These are phyloP conservation scores for Magnaporthiopsis rhizophila DNA, from an alignment of 2,329 filamentous ascomycete species.

Conservation along the genomic window DNA sequence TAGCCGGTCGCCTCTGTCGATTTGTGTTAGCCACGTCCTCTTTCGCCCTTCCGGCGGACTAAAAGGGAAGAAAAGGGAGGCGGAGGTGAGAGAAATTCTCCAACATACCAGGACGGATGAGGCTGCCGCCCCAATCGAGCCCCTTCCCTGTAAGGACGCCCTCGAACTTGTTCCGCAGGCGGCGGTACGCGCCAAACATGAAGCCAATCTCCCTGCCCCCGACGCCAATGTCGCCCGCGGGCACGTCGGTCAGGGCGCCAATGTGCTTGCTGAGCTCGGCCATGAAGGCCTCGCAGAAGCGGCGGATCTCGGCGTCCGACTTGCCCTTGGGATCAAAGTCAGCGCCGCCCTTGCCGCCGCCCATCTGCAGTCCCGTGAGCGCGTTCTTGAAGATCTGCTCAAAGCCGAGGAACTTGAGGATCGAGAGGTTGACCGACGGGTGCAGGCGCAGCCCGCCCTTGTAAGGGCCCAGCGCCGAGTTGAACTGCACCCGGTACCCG, in stretches of 20 bases:
- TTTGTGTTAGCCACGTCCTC: neutral
- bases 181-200: conserved; percentile 91
- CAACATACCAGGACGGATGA: conserved; percentile 67
- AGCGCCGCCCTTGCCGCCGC: conserved; percentile 93
- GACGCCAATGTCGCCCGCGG: conserved; percentile 94
- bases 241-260: conserved; percentile 90
- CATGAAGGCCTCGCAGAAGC: conserved; percentile 97
- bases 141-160: conserved; percentile 96
- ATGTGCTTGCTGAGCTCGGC: conserved; percentile 92
- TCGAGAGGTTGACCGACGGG: conserved; percentile 73
- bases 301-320: conserved; percentile 92
- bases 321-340: conserved; percentile 99
- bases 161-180: conserved; percentile 83
- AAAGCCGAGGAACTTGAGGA: conserved; percentile 95
- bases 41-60: neutral
- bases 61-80: too few relatives aligned
- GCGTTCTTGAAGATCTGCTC: conserved; percentile 99
- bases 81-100: too few relatives aligned
- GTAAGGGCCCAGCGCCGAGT: conserved; percentile 94
- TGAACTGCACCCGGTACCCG: conserved; percentile 96
- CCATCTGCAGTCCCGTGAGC: conserved; percentile 90
- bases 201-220: conserved; percentile 87
- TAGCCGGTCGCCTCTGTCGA: conserved; percentile 80
- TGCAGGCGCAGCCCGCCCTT: conserved; percentile 96
- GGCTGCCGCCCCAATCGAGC: conserved; percentile 79